phyloP scores from a whole-genome alignment of 2,329 filamentous ascomycete genomes.

The Talaromyces sp. region DNA sequence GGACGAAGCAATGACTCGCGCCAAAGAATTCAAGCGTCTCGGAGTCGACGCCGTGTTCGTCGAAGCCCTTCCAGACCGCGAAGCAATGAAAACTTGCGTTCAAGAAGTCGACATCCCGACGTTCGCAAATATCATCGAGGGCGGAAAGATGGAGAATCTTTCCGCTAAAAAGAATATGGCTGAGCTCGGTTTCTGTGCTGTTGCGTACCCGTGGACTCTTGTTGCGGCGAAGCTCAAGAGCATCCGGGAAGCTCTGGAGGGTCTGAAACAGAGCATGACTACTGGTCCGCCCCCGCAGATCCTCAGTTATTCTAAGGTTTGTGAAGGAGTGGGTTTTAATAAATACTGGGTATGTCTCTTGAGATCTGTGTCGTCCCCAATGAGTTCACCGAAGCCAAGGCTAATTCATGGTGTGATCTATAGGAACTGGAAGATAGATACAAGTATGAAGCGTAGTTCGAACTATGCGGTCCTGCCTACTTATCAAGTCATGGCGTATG shows the following conservation, averaged over 20 bases:
- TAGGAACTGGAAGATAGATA: slow-evolving; percentile 14
- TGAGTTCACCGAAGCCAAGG: neutral
- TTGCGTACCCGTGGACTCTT: slow-evolving; percentile 18
- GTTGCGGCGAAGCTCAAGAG: slow-evolving; percentile 19
- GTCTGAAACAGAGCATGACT: slow-evolving; percentile 43
- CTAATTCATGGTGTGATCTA: neutral
- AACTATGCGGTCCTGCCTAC: neutral
- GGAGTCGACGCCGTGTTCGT: slow-evolving; percentile 44
- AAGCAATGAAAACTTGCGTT: slow-evolving; percentile 35
- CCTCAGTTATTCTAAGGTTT: slow-evolving; percentile 44
- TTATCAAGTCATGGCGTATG: neutral
- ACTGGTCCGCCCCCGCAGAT: slow-evolving; percentile 44
- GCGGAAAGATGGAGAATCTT: slow-evolving; percentile 40
- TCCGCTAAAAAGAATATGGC: slow-evolving; percentile 36
- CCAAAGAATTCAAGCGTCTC: slow-evolving; percentile 37
- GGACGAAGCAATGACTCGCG: slow-evolving; percentile 38
- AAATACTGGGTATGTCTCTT: slow-evolving; percentile 38
- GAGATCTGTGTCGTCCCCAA: neutral
- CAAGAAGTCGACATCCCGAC: slow-evolving; percentile 38
- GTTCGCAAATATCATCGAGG: slow-evolving; percentile 45
- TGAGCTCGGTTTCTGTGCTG: slow-evolving; percentile 36
- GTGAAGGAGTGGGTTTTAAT: slow-evolving; percentile 47
- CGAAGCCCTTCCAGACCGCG: slow-evolving; percentile 39
- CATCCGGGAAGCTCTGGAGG: slow-evolving; percentile 29
- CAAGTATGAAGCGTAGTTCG: neutral